phyloP scores from a whole-genome alignment of 306 rosid genomes.

The Quercus wislizeni region DNA sequence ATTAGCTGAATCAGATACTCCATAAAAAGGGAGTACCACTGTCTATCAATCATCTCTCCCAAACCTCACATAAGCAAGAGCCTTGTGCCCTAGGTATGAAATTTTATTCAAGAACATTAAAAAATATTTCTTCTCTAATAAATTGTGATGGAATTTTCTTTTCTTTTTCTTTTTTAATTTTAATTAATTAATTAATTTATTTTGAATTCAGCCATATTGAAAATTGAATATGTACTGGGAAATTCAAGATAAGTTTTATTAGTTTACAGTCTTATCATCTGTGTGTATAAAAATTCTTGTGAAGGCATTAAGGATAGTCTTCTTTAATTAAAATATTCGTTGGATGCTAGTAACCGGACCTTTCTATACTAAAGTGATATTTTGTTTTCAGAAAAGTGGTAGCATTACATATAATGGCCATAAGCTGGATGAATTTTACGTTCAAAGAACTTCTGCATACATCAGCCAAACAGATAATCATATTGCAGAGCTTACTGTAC shows the following conservation, averaged over 20 bases:
- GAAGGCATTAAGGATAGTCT: not conserved
- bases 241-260: not conserved
- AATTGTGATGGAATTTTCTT: not conserved
- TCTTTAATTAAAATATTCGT: not conserved
- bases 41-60: no score
- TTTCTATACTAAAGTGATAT: not conserved
- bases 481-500: constrained; percentile 73
- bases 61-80: no score
- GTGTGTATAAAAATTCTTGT: not conserved
- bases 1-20: no score
- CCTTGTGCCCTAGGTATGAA: no score
- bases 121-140: not conserved
- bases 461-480: constrained; percentile 90
- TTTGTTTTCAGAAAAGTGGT: constrained; percentile 54
- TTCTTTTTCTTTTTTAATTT: no score
- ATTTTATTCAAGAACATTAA: no score
- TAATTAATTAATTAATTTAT: no score
- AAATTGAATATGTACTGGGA: not conserved
- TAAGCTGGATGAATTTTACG: constrained; percentile 55
- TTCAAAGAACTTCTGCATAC: constrained; percentile 83
- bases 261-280: not conserved
- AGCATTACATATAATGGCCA: constrained; percentile 72
- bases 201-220: not conserved
- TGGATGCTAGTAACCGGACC: not conserved
- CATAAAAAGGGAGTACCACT: no score